A percentile compares a stretch with the other conserved stretches of the same genome.
Conservation (phyloP, 805 yeast genomes). For the Komagataella populi region DNA sequence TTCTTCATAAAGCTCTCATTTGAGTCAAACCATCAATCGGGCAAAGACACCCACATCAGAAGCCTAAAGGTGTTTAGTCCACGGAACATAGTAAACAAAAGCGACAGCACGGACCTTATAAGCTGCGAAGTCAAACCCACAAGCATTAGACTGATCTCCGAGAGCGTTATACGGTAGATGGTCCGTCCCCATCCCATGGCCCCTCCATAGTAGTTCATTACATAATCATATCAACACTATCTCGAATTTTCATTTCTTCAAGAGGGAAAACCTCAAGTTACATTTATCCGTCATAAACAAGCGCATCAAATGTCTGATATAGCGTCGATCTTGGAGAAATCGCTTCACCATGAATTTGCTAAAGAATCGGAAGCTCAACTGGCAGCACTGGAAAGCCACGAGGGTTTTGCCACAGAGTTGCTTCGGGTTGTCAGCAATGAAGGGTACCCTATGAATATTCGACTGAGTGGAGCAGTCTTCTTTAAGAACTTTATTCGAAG, state of each 20-base stretch:
- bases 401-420: conserved; percentile 66
- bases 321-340: conserved; percentile 42
- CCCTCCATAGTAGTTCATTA: conserved; percentile 23
- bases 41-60: conserved; percentile 87
- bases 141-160: conserved; percentile 16
- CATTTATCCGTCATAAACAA: not conserved
- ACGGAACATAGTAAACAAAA: conserved; percentile 9
- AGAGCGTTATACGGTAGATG: conserved; percentile 16
- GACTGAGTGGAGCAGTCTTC: conserved; percentile 82
- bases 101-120: conserved; percentile 10
- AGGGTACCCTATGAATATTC: conserved; percentile 35
- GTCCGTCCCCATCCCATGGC: conserved; percentile 21
- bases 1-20: conserved; percentile 51
- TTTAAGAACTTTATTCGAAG: conserved; percentile 80
- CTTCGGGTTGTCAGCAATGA: conserved; percentile 65
- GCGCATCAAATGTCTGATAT: conserved; percentile 27
- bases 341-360: conserved; percentile 51
- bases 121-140: conserved; percentile 18
- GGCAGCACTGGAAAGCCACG: conserved; percentile 43
- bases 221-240: conserved; percentile 9
- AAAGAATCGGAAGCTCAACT: conserved; percentile 56
- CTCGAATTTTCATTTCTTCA: not conserved
- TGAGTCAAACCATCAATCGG: conserved; percentile 79
- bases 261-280: not conserved
- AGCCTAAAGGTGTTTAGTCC: conserved; percentile 51